Evolutionary conservation across 805 yeast species (phyloP), one percentile per base, ranked within the genome.

Genomic region (Ascoidea rubescens): DNA sequence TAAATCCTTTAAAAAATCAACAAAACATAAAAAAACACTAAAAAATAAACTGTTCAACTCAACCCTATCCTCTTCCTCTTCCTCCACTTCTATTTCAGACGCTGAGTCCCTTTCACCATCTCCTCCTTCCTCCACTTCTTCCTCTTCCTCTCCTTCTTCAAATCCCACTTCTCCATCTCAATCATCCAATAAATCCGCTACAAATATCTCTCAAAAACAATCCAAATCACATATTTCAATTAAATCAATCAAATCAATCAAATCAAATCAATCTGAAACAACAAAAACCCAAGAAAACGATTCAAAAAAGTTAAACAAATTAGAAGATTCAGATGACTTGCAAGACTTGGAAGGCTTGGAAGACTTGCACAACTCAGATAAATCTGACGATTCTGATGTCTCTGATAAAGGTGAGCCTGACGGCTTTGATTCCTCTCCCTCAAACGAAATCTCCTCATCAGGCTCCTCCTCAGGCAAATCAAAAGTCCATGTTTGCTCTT

Each of bases 381-480:
- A 53, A 46, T 50, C 54, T 8, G 53, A 54, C 30, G 50, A 28
- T 10, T 10, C n/a, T 46, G 31, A 51, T 28, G 53, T 53, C 31
- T 43, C 52, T 5, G 5, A 14, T 12, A 21, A 21, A 16, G 4
- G 31, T 21, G 46, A 45, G 21, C 37, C 17, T 17, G 50, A 21
- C 14, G 16, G 28, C 28, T 21, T 21, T 21, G 28, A 21, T 21
- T 21, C 28, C 28, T 21, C 28, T 3, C 28, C 28, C 3, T 21
- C 28, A 21, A 21, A 21, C 28, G 28, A 21, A 69, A 77, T 53
- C 81, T 69, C 62, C 87, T 82, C 66, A 78, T 87, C 53, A 87
- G 33, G 85, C 96, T 5, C 96, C 86, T 66, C 80, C 79, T 64
- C 78, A 89, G 1, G 84, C 88, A 16, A 96, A 86, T 64, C 65